Percentiles rank a stretch among this genome's conserved stretches.
Conservation (phyloP, 148 eudicot species). For the Camellia lanceoleosa region DNA sequence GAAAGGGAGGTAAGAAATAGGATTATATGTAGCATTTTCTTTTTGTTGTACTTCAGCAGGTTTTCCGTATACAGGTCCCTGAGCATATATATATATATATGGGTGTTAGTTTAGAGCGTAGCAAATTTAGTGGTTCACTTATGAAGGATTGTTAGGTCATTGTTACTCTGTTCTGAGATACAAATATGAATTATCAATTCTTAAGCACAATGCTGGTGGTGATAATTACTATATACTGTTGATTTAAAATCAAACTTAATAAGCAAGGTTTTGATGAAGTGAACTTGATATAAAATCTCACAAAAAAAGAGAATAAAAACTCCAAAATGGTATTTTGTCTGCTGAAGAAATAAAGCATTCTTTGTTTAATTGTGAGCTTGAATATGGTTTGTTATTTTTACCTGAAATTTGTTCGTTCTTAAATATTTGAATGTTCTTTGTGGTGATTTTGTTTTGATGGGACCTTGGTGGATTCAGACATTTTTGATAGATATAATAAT, state of each 20-base stretch:
- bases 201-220: not conserved
- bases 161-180: not conserved
- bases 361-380: no score
- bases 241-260: not conserved
- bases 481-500: no score
- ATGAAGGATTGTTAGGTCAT: not conserved
- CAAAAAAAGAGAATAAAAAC: not conserved
- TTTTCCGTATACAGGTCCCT: not conserved
- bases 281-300: not conserved
- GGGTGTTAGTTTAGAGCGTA: not conserved
- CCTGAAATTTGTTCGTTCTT: no score
- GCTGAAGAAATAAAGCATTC: no score
- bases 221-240: not conserved
- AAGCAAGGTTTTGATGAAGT: not conserved
- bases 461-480: no score
- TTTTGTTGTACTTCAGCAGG: no score
- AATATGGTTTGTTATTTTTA: no score
- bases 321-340: no score
- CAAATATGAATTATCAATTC: not conserved
- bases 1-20: no score
- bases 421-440: no score
- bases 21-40: no score
- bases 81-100: not conserved
- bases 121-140: not conserved
- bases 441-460: no score